These are phyloP conservation scores for Diaporthe humulicola DNA, from an alignment of 2,329 filamentous ascomycete genomes.

Conservation along the genomic window DNA sequence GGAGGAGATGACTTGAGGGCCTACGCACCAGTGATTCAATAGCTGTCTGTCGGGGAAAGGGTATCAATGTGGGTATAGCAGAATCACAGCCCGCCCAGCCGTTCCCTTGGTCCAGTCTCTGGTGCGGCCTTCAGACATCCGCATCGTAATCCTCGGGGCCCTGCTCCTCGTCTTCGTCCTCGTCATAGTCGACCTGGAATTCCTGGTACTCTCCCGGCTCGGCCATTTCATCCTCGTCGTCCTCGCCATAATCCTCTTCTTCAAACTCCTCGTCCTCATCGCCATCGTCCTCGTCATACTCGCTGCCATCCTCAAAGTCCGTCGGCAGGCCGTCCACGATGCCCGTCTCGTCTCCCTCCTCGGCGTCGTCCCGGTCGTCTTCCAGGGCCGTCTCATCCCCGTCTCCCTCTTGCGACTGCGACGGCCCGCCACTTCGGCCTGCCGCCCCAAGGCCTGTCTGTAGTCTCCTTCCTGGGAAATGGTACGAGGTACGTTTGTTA, in stretches of 20 bases:
- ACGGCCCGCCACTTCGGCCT: background rate
- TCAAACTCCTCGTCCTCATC: conserved; percentile 45
- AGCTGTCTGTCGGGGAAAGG: background rate
- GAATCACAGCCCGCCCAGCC: too few relatives aligned
- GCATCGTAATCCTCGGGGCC: conserved; percentile 40
- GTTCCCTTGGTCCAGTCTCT: background rate
- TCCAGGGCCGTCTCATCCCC: conserved; percentile 22
- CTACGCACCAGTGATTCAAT: background rate
- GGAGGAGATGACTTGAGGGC: background rate
- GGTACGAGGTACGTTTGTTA: conserved; percentile 45
- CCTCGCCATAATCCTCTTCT: conserved; percentile 42
- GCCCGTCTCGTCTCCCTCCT: conserved; percentile 37
- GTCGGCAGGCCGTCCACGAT: conserved; percentile 26
- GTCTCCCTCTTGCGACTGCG: conserved; percentile 25
- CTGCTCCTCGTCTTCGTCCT: conserved; percentile 42
- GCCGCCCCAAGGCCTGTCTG: conserved; percentile 19
- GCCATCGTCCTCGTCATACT: conserved; percentile 48
- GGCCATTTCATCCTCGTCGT: conserved; percentile 45
- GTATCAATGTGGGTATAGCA: background rate
- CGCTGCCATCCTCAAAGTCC: conserved; percentile 45
- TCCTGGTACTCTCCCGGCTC: conserved; percentile 38
- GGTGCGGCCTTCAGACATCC: background rate
- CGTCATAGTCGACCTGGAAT: conserved; percentile 42
- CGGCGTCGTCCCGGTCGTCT: conserved; percentile 43
- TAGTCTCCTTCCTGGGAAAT: conserved; percentile 37